A percentile compares a stretch with the other conserved stretches of the same genome.
phyloP scores from a whole-genome alignment of 345 rosid species.

The Excoecaria agallocha region DNA sequence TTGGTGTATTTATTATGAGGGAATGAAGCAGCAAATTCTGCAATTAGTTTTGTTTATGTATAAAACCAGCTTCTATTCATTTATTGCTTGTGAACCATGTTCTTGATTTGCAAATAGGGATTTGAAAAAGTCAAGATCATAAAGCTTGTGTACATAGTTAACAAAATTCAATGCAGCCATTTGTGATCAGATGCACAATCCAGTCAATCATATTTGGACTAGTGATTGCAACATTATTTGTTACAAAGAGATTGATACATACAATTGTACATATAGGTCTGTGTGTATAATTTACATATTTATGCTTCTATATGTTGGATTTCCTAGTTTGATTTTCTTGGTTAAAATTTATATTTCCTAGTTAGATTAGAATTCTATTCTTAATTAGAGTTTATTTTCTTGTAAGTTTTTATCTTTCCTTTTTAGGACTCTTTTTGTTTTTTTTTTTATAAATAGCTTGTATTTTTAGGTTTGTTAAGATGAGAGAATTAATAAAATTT shows the following conservation, averaged over 20 bases:
- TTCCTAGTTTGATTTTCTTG: no score
- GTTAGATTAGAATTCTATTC: no score
- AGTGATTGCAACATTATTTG: not conserved
- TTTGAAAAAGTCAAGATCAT: not conserved
- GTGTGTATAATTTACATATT: not conserved
- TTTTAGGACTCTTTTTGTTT: no score
- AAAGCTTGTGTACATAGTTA: not conserved
- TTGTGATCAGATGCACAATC: not conserved
- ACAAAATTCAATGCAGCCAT: not conserved
- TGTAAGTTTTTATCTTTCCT: no score
- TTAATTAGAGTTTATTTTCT: no score
- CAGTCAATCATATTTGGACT: not conserved
- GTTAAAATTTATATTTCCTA: no score
- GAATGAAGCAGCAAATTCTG: not conserved
- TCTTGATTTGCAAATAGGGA: not conserved
- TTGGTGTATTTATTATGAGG: not conserved
- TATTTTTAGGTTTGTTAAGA: no score
- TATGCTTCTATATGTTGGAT: not conserved
- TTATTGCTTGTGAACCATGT: not conserved
- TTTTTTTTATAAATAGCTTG: no score
- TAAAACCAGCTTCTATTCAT: not conserved
- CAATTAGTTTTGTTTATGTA: not conserved
- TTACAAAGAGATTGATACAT: not conserved
- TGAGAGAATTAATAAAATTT: no score
- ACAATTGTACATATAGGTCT: not conserved